Percentiles rank a stretch among this genome's conserved stretches.
Conservation (phyloP, 176 grass and related monocot species). For the Aegilops umbellulata region DNA sequence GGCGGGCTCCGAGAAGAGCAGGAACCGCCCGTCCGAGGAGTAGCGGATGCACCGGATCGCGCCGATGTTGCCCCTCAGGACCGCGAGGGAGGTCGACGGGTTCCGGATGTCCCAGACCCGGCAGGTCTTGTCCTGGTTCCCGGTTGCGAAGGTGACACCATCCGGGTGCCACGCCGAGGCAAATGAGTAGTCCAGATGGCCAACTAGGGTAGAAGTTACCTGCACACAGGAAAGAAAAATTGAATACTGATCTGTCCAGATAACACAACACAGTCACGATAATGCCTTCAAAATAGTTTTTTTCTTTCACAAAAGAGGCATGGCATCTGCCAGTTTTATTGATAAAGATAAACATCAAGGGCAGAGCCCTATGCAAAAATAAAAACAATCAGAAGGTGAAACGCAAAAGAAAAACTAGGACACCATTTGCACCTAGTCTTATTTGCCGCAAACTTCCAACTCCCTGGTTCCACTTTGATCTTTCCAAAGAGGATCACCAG, state of each 20-base stretch:
- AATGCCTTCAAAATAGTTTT: not conserved
- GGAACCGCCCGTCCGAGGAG: constrained; percentile 70
- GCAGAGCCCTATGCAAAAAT: not conserved
- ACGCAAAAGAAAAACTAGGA: not conserved
- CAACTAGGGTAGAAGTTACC: constrained; percentile 61
- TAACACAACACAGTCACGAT: not conserved
- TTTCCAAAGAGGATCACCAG: not conserved
- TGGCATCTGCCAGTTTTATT: too few species aligned
- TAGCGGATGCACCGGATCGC: constrained; percentile 80
- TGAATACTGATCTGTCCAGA: not conserved
- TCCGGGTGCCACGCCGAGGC: constrained; percentile 78
- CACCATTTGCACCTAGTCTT: not conserved
- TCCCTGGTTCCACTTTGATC: not conserved
- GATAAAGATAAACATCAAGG: not conserved
- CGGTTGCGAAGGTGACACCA: constrained; percentile 61
- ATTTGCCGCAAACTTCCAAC: not conserved
- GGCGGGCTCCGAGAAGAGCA: constrained; percentile 70
- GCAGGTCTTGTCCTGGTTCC: constrained; percentile 96
- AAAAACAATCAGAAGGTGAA: not conserved
- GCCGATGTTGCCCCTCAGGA: constrained; percentile 79
- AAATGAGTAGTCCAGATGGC: constrained; percentile 90
- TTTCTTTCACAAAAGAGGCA: not conserved
- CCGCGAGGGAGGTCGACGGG: constrained; percentile 53
- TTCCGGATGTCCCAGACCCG: constrained; percentile 84
- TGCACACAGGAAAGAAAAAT: constrained; percentile 9